Evolutionary conservation across 2,329 filamentous ascomycete genomes (phyloP), one percentile per base, ranked within the genome.

Genomic region (Xylaria sp.): DNA sequence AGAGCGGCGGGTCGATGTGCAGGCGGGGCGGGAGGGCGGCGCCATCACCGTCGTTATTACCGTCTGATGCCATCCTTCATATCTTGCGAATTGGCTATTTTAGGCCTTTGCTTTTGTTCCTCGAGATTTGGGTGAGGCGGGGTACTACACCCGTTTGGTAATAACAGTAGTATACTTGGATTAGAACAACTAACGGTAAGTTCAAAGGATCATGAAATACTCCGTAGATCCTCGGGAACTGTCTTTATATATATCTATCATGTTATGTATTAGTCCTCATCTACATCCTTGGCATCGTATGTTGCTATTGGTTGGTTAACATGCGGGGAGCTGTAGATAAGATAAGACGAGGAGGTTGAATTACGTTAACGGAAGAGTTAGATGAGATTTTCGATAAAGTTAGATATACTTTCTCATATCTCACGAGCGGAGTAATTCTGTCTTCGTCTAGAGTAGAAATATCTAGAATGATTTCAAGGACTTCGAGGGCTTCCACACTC

Each of bases 1-100:
- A 82, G 6, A 95, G 82, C 0, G 91, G 90, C 0, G 90, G 91
- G 51, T 82, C 73, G 68, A 93, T 88, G 7, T 72, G 59, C 9
- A 91, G 77, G 70, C 74, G 83, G 0, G 85, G 86, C 0, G 85
- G 86, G 1, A 85, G 34, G 32, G 7, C 5, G 34, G 9, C n/a
- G 47, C 34, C 21, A 32, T 56, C 11, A 34, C 57, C 30, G 24
- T 42, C 32, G 53, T 27, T 1, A 63, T 34, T 32, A 14, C 53
- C 27, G 6, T 7, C 19, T 50, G 47, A 8, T 6, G n/a, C 6
- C 36, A 34, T 53, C 30, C 5, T 47, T 47, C 53, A 66, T 66
- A 8, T n/a, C 32, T 32, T 3, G n/a, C 27, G 17, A 5, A 21
- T 45, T 21, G 11, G 32, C 9, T 39, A n/a, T 11, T n/a, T 24